These are phyloP conservation scores for Penicillium simplicissimum DNA, from an alignment of 495 filamentous ascomycete genomes.

Conservation along the genomic window DNA sequence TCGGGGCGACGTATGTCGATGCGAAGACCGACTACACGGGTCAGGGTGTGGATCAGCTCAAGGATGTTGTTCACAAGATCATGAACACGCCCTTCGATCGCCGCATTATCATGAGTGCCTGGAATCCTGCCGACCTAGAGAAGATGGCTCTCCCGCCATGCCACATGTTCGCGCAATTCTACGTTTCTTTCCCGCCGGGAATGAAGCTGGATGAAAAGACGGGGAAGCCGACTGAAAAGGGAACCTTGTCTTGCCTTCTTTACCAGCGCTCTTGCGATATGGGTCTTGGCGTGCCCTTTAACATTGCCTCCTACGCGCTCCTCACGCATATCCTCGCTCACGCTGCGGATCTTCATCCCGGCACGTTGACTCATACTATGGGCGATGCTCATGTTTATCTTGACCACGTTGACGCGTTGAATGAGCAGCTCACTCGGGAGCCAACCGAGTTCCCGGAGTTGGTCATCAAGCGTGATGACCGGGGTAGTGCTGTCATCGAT, in stretches of 20 bases:
- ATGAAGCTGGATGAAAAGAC: constrained; percentile 35
- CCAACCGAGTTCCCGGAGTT: constrained; percentile 82
- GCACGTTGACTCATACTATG: constrained; percentile 88
- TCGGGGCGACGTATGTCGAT: constrained; percentile 86
- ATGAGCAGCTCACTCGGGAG: constrained; percentile 74
- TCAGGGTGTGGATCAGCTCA: constrained; percentile 88
- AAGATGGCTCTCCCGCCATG: constrained; percentile 96
- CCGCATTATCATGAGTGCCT: constrained; percentile 84
- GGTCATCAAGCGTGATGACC: constrained; percentile 63
- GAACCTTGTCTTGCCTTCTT: constrained; percentile 76
- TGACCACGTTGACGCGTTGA: constrained; percentile 87
- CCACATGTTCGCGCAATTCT: constrained; percentile 99
- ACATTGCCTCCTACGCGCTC: constrained; percentile 91
- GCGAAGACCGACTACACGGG: constrained; percentile 79
- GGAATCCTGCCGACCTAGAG: constrained; percentile 84
- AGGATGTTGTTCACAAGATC: constrained; percentile 80
- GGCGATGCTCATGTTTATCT: constrained; percentile 94
- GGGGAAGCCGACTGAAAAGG: constrained; percentile 47
- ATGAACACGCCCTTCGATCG: constrained; percentile 81
- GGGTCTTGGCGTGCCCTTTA: constrained; percentile 96
- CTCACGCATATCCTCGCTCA: constrained; percentile 92
- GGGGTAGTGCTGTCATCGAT: constrained; percentile 63
- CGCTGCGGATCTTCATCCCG: constrained; percentile 78
- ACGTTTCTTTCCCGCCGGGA: constrained; percentile 73
- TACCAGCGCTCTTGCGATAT: constrained; percentile 97